Conservation (phyloP, 176 grass and related monocot genomes). For the Musa acuminata region DNA sequence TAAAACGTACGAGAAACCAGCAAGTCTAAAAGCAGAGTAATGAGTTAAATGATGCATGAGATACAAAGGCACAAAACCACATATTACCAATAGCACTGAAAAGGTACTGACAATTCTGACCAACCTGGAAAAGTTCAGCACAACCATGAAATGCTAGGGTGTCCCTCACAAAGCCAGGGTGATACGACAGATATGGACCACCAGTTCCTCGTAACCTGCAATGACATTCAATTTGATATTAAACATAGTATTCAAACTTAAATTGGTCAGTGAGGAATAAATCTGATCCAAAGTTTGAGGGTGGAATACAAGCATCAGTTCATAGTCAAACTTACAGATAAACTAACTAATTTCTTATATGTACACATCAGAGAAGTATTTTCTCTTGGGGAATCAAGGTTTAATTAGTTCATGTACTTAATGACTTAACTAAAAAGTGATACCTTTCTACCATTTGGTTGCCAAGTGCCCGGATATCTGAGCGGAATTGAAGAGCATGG, state of each 20-base stretch:
- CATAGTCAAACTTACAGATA: neutral
- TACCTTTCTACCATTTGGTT: constrained; percentile 76
- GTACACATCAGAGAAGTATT: neutral
- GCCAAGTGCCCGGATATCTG: constrained; percentile 67
- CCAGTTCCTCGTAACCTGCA: constrained; percentile 74
- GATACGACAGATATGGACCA: constrained; percentile 71
- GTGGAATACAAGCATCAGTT: too few relatives aligned
- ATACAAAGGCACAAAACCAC: neutral
- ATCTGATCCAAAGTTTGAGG: neutral
- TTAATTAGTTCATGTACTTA: neutral
- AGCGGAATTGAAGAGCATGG: constrained; percentile 83
- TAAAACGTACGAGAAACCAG: neutral
- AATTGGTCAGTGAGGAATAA: neutral
- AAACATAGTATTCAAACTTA: neutral
- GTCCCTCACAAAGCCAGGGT: constrained; percentile 71
- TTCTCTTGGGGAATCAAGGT: neutral
- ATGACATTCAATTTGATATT: neutral
- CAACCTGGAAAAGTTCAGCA: constrained; percentile 94
- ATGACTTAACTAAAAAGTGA: constrained; percentile 10
- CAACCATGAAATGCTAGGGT: constrained; percentile 99
- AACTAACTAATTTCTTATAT: neutral
- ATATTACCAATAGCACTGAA: neutral
- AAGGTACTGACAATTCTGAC: constrained; percentile 1
- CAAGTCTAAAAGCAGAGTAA: neutral
- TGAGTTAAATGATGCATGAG: too few relatives aligned